Base-by-base conservation (phyloP, 345 rosid genomes). In the Lumnitzera racemosa region DNA sequence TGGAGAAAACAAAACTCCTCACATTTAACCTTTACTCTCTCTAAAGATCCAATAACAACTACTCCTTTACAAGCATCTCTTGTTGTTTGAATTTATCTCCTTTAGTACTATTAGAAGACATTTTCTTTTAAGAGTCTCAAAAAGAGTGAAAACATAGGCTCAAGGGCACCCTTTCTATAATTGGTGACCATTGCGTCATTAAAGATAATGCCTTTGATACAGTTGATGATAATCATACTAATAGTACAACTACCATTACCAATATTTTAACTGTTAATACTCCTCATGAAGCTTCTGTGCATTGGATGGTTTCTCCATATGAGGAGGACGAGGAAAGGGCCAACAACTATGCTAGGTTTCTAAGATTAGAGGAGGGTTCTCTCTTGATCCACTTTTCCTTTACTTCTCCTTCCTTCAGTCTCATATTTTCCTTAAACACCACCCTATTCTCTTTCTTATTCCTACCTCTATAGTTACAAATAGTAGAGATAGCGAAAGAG, bases 81-180 rank as follows among this genome's bases (percentile, higher is more conserved):
- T 36, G 7, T 9, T 7, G 7, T 36, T 36, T 36, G 43, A 36
- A 4, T 9, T 4, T 9, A 9, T 3, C 0, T 36, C 43, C 11
- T 36, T 9, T 36, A 4, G 9, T 36, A 4, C 43, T 7, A 7
- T 9, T 36, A 55, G 96, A 56, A 96, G 97, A 0, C 82, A 85
- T 81, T 76, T 94, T 53, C 55, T 87, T 36, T 89, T 97, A 0
- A 91, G 97, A 64, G 81, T 87, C 12, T 61, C 80, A 43, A 97
- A 94, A 71, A 87, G 20, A 74, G 82, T 86, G 99, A 70, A 94
- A 90, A 55, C 87, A 97, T 59, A 83, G 81, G 74, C 91, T 97
- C 61, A 94, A 87, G 75, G 99, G 99, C 53, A 56, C 84, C 27
- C 86, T 94, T 48, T 74, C 85, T 27, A 83, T 79, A 4, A 80